These are phyloP conservation scores for Arthrobotrys iridis DNA, from an alignment of 2,329 filamentous ascomycete genomes.

Conservation along the genomic window DNA sequence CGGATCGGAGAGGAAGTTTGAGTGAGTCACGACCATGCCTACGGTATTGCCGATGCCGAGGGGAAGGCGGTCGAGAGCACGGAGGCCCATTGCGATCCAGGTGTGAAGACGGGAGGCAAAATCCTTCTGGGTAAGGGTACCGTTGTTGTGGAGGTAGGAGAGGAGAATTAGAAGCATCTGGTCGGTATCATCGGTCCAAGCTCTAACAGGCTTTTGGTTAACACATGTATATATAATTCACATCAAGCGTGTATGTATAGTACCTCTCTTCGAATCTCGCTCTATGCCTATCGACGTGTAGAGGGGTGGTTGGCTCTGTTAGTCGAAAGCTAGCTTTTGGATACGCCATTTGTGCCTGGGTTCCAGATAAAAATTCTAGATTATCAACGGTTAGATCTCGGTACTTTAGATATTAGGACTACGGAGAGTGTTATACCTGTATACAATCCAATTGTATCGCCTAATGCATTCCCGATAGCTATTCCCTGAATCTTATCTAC, in stretches of 20 bases:
- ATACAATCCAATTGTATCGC: slow-evolving; percentile 68
- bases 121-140: slow-evolving; percentile 61
- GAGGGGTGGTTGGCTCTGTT: slow-evolving; percentile 61
- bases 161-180: slow-evolving; percentile 66
- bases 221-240: not conserved
- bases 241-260: slow-evolving; percentile 14
- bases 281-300: slow-evolving; percentile 64
- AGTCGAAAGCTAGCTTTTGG: slow-evolving; percentile 63
- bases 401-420: not conserved
- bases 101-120: slow-evolving; percentile 64
- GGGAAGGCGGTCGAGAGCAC: slow-evolving; percentile 64
- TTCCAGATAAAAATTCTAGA: slow-evolving; percentile 64
- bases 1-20: slow-evolving; percentile 63
- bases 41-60: slow-evolving; percentile 66
- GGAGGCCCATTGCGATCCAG: slow-evolving; percentile 66
- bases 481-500: slow-evolving; percentile 63
- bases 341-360: slow-evolving; percentile 61
- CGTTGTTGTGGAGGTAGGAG: slow-evolving; percentile 64
- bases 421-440: slow-evolving; percentile 60
- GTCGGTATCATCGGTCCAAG: slow-evolving; percentile 69
- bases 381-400: not conserved
- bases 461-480: slow-evolving; percentile 67
- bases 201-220: slow-evolving; percentile 56
- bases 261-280: slow-evolving; percentile 61
- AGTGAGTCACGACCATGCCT: slow-evolving; percentile 63